These are phyloP conservation scores for Vicia villosa DNA, from an alignment of 306 rosid species.

Conservation along the genomic window DNA sequence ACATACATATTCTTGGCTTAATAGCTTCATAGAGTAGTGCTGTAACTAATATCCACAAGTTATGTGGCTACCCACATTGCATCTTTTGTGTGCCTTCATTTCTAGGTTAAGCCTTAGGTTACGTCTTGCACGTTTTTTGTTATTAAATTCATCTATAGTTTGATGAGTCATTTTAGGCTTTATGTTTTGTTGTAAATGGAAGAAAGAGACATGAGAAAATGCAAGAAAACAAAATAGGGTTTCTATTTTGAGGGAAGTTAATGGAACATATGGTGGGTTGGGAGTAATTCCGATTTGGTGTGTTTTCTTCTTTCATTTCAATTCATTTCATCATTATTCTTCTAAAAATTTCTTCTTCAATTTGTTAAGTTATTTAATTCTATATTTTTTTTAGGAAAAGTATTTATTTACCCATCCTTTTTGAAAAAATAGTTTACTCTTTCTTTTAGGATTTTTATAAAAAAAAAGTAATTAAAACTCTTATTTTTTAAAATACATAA, in stretches of 20 bases:
- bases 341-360: not conserved
- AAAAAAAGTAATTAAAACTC: too few species aligned
- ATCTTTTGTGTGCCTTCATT: conserved; percentile 13
- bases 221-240: not conserved
- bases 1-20: conserved; percentile 31
- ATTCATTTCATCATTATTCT: not conserved
- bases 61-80: conserved; percentile 12
- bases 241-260: conserved; percentile 6
- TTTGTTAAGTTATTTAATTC: too few species aligned
- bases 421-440: too few species aligned
- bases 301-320: not conserved
- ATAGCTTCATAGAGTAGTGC: not conserved
- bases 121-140: conserved; percentile 30
- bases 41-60: conserved; percentile 18
- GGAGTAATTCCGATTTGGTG: not conserved
- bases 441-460: too few species aligned
- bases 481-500: too few species aligned
- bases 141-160: conserved; percentile 18
- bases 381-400: too few species aligned
- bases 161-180: conserved; percentile 5
- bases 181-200: conserved; percentile 36
- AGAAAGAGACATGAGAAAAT: not conserved
- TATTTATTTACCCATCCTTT: too few species aligned
- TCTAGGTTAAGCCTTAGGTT: conserved; percentile 26
- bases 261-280: not conserved